Conservation (phyloP, 345 rosid species). For the Corchorus capsularis region DNA sequence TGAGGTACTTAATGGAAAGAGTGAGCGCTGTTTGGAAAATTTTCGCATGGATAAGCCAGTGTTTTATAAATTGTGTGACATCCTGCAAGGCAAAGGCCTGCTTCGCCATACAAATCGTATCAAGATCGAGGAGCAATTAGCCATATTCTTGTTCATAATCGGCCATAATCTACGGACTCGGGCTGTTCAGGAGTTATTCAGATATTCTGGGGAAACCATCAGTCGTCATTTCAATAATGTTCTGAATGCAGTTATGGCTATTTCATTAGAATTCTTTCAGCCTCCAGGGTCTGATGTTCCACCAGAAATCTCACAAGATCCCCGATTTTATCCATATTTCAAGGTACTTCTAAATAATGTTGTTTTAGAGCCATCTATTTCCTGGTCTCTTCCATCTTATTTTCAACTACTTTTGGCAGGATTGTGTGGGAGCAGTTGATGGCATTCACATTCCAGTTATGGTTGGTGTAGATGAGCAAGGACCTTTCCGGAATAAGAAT, state of each 20-base stretch:
- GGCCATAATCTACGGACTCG: constrained; percentile 90
- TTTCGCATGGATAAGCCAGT: constrained; percentile 92
- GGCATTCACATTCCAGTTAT: constrained; percentile 80
- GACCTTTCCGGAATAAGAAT: constrained; percentile 72
- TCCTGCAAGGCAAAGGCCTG: constrained; percentile 69
- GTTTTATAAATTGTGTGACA: constrained; percentile 78
- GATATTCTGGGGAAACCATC: constrained; percentile 88
- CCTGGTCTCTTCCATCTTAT: constrained; percentile 12
- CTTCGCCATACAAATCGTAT: constrained; percentile 88
- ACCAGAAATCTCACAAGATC: constrained; percentile 45
- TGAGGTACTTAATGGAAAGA: constrained; percentile 70
- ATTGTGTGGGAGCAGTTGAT: constrained; percentile 84
- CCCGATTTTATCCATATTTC: constrained; percentile 66
- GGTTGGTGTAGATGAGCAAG: constrained; percentile 95
- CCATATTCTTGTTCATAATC: constrained; percentile 76
- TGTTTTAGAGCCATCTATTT: constrained; percentile 3
- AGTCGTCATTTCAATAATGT: constrained; percentile 96
- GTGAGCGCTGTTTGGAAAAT: constrained; percentile 64
- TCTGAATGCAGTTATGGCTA: constrained; percentile 69
- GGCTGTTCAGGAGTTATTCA: constrained; percentile 78
- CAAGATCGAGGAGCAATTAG: constrained; percentile 90
- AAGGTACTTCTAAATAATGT: constrained; percentile 46
- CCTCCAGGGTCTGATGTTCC: constrained; percentile 57
- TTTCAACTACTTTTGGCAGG: constrained; percentile 42
- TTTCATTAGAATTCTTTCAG: constrained; percentile 72